These are phyloP conservation scores for Phytopythium chamaehyphon DNA, from an alignment of 352 stramenopile species.

Conservation along the genomic window DNA sequence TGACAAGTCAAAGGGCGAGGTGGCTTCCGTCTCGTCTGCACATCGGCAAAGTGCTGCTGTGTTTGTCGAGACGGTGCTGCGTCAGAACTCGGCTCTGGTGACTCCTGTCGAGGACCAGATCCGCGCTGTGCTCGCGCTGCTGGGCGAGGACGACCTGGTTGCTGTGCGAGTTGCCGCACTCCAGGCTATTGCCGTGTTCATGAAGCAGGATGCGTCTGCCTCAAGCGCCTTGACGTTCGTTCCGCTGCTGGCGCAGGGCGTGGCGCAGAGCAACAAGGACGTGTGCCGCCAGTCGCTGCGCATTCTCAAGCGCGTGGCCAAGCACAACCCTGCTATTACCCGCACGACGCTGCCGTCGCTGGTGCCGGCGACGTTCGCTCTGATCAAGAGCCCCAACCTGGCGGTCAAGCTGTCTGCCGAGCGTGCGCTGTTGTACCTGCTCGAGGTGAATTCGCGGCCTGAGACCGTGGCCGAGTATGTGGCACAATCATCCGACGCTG, in stretches of 20 bases:
- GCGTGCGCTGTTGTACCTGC: slow-evolving; percentile 80
- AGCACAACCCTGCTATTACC: slow-evolving; percentile 53
- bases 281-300: slow-evolving; percentile 65
- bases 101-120: slow-evolving; percentile 19
- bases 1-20: slow-evolving; percentile 26
- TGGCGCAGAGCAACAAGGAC: slow-evolving; percentile 79
- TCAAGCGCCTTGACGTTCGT: slow-evolving; percentile 35
- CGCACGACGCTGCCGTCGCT: slow-evolving; percentile 51
- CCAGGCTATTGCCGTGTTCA: slow-evolving; percentile 43
- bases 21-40: slow-evolving; percentile 40
- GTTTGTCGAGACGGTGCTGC: slow-evolving; percentile 52
- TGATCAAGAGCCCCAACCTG: slow-evolving; percentile 89
- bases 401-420: slow-evolving; percentile 85
- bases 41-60: slow-evolving; percentile 60
- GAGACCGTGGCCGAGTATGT: slow-evolving; percentile 78
- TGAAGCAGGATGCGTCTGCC: slow-evolving; percentile 42
- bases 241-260: slow-evolving; percentile 50
- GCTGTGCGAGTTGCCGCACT: slow-evolving; percentile 53
- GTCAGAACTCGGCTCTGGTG: slow-evolving; percentile 37
- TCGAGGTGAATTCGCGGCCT: slow-evolving; percentile 79
- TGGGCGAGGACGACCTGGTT: slow-evolving; percentile 66
- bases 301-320: slow-evolving; percentile 70
- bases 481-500: slow-evolving; percentile 26
- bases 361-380: slow-evolving; percentile 74
- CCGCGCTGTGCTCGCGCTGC: slow-evolving; percentile 23